Evolutionary conservation across 1,284 basidiomycete species (phyloP).

Genomic region (Pseudozyma thailandica): DNA sequence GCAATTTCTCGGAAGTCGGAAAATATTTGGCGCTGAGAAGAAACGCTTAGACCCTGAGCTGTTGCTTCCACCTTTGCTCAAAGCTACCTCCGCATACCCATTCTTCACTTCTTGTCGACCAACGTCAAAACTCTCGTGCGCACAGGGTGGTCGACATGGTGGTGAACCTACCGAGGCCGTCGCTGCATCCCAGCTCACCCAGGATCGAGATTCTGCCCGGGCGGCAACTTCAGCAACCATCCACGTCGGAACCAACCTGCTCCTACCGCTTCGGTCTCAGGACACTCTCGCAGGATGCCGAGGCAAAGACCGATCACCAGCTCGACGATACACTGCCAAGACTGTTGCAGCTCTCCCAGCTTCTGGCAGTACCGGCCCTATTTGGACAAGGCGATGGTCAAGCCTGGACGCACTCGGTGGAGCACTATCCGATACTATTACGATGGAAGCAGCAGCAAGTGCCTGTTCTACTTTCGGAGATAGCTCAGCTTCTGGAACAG

Average conservation of each 20-base stretch:
- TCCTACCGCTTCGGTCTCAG: slow-evolving; percentile 20
- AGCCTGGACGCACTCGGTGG: slow-evolving; percentile 26
- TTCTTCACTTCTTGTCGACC: background rate
- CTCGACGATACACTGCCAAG: background rate
- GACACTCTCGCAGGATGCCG: slow-evolving; percentile 1
- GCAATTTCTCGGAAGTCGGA: slow-evolving; percentile 30
- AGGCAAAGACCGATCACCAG: background rate
- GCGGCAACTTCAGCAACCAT: background rate
- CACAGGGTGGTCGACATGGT: background rate
- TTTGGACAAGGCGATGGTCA: slow-evolving; percentile 30
- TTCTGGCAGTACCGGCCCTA: slow-evolving; percentile 13
- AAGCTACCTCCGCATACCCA: no score
- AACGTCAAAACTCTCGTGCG: background rate
- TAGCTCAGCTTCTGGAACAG: background rate
- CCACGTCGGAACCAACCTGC: background rate
- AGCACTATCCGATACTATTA: slow-evolving; percentile 23
- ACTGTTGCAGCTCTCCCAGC: slow-evolving; percentile 5
- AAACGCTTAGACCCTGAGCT: background rate
- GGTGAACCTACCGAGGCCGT: slow-evolving; percentile 15
- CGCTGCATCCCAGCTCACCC: background rate
- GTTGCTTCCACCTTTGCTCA: background rate
- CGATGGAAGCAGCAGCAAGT: slow-evolving; percentile 33
- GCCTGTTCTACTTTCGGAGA: slow-evolving; percentile 6
- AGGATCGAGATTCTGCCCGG: slow-evolving; percentile 5
- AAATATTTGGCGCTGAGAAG: slow-evolving; percentile 2